A percentile compares a stretch with the other conserved stretches of the same genome.
Evolutionary conservation across 257 asterid genomes (phyloP).

Genomic region (Fraxinus americana): DNA sequence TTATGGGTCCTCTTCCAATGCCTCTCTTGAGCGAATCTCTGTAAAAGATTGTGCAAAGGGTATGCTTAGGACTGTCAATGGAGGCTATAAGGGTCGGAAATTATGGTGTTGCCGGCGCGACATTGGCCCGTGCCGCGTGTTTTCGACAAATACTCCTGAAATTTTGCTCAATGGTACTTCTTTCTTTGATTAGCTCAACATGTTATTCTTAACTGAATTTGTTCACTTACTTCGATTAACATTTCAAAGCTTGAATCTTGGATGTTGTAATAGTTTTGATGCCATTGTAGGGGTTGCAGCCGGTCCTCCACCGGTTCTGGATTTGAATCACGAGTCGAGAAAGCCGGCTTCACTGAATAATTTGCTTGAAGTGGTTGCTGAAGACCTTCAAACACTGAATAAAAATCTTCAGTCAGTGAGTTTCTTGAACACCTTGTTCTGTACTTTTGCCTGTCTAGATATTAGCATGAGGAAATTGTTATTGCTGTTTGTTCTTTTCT

Average conservation of each 20-base stretch:
- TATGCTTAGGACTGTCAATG: slow-evolving; percentile 44
- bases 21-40: slow-evolving; percentile 43
- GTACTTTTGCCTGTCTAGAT: not conserved
- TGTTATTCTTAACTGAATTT: not conserved
- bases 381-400: slow-evolving; percentile 70
- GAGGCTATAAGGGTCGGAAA: slow-evolving; percentile 48
- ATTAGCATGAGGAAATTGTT: not conserved
- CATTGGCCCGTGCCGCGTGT: slow-evolving; percentile 52
- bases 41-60: slow-evolving; percentile 42
- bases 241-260: slow-evolving; percentile 8
- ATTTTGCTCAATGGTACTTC: slow-evolving; percentile 59
- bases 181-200: not conserved
- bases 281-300: slow-evolving; percentile 48
- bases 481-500: not conserved
- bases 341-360: slow-evolving; percentile 49
- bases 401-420: slow-evolving; percentile 84
- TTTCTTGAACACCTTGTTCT: slow-evolving; percentile 18
- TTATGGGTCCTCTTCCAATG: slow-evolving; percentile 76
- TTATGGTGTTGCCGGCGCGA: slow-evolving; percentile 55
- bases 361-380: slow-evolving; percentile 82
- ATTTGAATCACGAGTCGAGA: slow-evolving; percentile 43
- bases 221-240: not conserved
- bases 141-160: slow-evolving; percentile 69
- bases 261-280: slow-evolving; percentile 25
- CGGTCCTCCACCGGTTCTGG: slow-evolving; percentile 56